Percentiles rank a stretch among this genome's conserved stretches.
These are phyloP conservation scores for Suillus bovinus DNA, from an alignment of 768 basidiomycete species.

Conservation along the genomic window DNA sequence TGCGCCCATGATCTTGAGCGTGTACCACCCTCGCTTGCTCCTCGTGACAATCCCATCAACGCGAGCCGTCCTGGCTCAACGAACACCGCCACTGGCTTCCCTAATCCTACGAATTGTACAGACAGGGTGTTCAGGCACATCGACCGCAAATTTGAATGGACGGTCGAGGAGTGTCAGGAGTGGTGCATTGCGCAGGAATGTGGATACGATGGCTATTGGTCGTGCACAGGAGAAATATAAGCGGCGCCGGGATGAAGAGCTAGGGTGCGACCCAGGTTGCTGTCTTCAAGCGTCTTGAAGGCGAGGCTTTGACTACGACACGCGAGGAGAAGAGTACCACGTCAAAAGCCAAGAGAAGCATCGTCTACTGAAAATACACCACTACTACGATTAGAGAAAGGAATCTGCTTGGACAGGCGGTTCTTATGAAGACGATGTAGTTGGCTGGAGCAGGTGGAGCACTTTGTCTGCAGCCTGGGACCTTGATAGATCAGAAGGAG, in stretches of 20 bases:
- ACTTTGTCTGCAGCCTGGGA: not conserved
- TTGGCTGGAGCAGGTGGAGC: not conserved
- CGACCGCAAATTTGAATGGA: slow-evolving; percentile 94
- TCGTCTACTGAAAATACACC: slow-evolving; percentile 45
- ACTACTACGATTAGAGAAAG: slow-evolving; percentile 42
- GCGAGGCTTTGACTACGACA: slow-evolving; percentile 24
- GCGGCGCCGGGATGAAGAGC: slow-evolving; percentile 58
- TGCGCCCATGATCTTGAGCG: slow-evolving; percentile 70
- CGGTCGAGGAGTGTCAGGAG: slow-evolving; percentile 62
- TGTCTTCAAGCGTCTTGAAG: slow-evolving; percentile 53
- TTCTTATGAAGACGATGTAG: not conserved
- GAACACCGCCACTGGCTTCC: too few relatives aligned
- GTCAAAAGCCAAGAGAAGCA: slow-evolving; percentile 34
- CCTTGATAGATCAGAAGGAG: not conserved
- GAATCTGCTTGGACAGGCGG: not conserved
- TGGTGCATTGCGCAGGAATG: slow-evolving; percentile 72
- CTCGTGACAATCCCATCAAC: slow-evolving; percentile 88
- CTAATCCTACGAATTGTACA: slow-evolving; percentile 78
- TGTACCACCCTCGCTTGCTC: slow-evolving; percentile 72
- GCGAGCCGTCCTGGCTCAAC: slow-evolving; percentile 51
- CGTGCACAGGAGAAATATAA: too few relatives aligned
- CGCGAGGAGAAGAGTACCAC: slow-evolving; percentile 31
- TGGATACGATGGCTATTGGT: slow-evolving; percentile 62
- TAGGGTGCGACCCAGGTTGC: slow-evolving; percentile 73
- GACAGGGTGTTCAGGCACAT: slow-evolving; percentile 73